Percentiles rank a stretch among this genome's conserved stretches.
phyloP scores from a whole-genome alignment of 2,329 filamentous ascomycete genomes.

The Trichoderma gracile region DNA sequence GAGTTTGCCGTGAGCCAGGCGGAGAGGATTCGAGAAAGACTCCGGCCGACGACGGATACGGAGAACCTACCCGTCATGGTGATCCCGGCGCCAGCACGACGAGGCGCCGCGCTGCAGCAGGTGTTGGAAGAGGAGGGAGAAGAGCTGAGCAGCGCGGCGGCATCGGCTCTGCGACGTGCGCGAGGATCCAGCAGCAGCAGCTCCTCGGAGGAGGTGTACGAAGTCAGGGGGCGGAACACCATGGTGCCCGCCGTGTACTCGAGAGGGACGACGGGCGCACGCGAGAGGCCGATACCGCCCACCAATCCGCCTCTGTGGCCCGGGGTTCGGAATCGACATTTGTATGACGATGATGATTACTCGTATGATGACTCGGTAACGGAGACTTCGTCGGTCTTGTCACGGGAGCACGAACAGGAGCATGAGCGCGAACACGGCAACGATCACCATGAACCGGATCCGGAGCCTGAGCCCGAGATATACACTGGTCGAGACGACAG shows the following conservation, averaged over 20 bases:
- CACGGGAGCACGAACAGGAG: slow-evolving; percentile 29
- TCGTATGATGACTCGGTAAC: slow-evolving; percentile 37
- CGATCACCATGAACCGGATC: slow-evolving; percentile 32
- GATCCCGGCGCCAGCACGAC: slow-evolving; percentile 62
- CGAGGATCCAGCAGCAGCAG: slow-evolving; percentile 30
- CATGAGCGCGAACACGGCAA: slow-evolving; percentile 20
- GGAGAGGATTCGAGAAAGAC: slow-evolving; percentile 58
- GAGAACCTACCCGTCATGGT: slow-evolving; percentile 59
- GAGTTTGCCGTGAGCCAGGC: slow-evolving; percentile 63
- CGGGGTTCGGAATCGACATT: slow-evolving; percentile 39
- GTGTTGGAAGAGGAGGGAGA: slow-evolving; percentile 56
- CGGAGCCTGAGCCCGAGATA: slow-evolving; percentile 31
- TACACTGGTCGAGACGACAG: slow-evolving; percentile 14
- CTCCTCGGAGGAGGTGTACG: slow-evolving; percentile 27
- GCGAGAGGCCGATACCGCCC: slow-evolving; percentile 35
- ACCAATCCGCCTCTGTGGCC: slow-evolving; percentile 48
- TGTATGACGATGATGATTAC: slow-evolving; percentile 40
- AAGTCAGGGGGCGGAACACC: slow-evolving; percentile 1
- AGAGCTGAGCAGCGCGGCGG: slow-evolving; percentile 25
- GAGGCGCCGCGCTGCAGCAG: slow-evolving; percentile 57
- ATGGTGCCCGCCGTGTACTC: slow-evolving; percentile 19
- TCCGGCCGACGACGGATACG: slow-evolving; percentile 55
- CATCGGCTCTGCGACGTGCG: slow-evolving; percentile 24
- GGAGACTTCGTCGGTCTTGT: slow-evolving; percentile 36
- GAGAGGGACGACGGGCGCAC: slow-evolving; percentile 27